Conservation (phyloP, 1,139 yeast genomes). For the Geotrichum australiense region DNA sequence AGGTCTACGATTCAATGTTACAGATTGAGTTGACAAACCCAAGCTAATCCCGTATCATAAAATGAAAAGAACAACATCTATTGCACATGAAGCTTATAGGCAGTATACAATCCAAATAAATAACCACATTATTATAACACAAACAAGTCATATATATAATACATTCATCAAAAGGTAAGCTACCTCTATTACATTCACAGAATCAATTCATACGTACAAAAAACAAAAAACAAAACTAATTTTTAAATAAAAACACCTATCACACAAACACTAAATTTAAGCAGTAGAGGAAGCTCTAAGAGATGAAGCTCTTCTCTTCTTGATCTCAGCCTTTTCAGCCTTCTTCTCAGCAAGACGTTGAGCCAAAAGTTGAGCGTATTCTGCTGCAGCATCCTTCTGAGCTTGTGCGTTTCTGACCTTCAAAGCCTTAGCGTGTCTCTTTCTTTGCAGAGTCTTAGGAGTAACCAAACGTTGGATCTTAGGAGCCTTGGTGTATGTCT, state of each 20-base stretch:
- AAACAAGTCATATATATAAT: too few relatives aligned
- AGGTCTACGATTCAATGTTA: too few relatives aligned
- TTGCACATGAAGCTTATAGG: too few relatives aligned
- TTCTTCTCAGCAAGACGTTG: conserved; percentile 96
- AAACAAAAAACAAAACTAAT: too few relatives aligned
- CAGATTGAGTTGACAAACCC: too few relatives aligned
- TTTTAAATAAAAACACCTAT: neutral
- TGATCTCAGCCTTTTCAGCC: conserved; percentile 96
- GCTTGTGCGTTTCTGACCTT: conserved; percentile 97
- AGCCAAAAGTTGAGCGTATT: conserved; percentile 98
- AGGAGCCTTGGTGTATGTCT: conserved; percentile 99
- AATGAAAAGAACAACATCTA: too few relatives aligned
- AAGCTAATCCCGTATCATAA: too few relatives aligned
- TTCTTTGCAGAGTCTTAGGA: conserved; percentile 98
- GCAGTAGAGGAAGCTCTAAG: conserved; percentile 47
- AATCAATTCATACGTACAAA: too few relatives aligned
- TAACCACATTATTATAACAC: too few relatives aligned
- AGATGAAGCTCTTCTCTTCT: conserved; percentile 99
- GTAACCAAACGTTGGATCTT: conserved; percentile 99
- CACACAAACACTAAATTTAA: conserved; percentile 13
- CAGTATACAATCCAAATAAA: too few relatives aligned
- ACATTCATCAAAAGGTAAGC: too few relatives aligned
- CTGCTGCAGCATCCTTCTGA: conserved; percentile 99
- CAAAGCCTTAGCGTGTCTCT: conserved; percentile 92
- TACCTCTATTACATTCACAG: too few relatives aligned